Base-by-base conservation (phyloP, 257 asterid genomes). In the Solanum clarkiae region DNA sequence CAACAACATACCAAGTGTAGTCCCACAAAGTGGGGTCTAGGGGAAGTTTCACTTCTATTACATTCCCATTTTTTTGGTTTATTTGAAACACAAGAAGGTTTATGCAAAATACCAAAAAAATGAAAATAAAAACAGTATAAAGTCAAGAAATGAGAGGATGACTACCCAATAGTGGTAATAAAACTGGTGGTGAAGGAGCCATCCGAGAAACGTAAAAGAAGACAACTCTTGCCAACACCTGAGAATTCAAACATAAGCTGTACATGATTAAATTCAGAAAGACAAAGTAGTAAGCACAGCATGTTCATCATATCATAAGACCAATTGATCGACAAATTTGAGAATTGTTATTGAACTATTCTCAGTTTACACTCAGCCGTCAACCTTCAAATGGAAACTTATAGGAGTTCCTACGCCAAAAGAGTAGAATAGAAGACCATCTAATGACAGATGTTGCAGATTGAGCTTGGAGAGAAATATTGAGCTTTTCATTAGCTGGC, bases 161-260 rank as follows among this genome's bases (percentile, higher is more conserved):
- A 68, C 86, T 85, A 92, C 95, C 93, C 95, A 71, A 92, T 92
- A 85, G 94, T 92, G 83, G 98, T 94, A 87, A 95, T 95, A 92
- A 95, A 95, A 91, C 98, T 95, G 90, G 98, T 95, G 80, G 98
- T 95, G 94, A 95, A 95, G 90, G 98, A 95, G 85, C 98, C 98
- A 91, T 95, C 98, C 5, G 98, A 95, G 92, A 95, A 94, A 89
- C 98, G 95, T 85, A 95, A 90, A 88, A 95, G 98, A 82, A 95
- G 97, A 92, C 98, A 95, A 94, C 98, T 95, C 95, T 95, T 95
- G 89, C 98, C 98, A 89, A 92, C 95, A 88, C 95, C 95, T 92
- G 87, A 16, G n/a, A 75, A 75, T 65, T 65, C 42, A 66, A 51
- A 80, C 44, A 59, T 20, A 24, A 9, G 65, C 26, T 51, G 81